A percentile compares a stretch with the other conserved stretches of the same genome.
Conservation (phyloP, 1,284 basidiomycete genomes). For the Malassezia japonica region DNA sequence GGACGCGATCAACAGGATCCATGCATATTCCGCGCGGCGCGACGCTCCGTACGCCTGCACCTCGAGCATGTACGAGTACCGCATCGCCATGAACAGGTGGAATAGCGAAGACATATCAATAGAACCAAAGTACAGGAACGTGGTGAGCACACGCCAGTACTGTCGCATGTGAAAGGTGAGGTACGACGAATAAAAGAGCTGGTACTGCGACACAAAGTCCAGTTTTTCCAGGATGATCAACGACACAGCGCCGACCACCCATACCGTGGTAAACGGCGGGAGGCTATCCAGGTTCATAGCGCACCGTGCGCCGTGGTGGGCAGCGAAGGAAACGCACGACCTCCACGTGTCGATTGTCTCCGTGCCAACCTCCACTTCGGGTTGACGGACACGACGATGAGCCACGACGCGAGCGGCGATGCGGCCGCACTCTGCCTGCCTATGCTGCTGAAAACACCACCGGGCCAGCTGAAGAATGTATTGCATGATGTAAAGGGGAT, state of each 20-base stretch:
- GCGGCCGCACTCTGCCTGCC: slow-evolving; percentile 3
- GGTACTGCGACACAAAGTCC: slow-evolving; percentile 28
- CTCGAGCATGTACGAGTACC: slow-evolving; percentile 89
- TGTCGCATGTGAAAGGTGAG: slow-evolving; percentile 49
- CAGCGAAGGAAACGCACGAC: background rate
- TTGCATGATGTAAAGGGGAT: slow-evolving; percentile 14
- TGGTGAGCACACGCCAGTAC: slow-evolving; percentile 79
- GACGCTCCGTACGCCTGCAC: slow-evolving; percentile 85
- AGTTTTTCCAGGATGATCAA: slow-evolving; percentile 34
- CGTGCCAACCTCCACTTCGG: background rate
- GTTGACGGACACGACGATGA: background rate
- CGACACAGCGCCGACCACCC: slow-evolving; percentile 26
- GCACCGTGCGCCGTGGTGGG: slow-evolving; percentile 1
- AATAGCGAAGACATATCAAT: slow-evolving; percentile 90
- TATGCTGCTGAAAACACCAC: slow-evolving; percentile 18
- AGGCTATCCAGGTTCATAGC: slow-evolving; percentile 39
- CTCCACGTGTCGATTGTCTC: background rate
- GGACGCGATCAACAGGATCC: slow-evolving; percentile 71
- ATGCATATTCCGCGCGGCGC: slow-evolving; percentile 71
- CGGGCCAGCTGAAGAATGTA: slow-evolving; percentile 18
- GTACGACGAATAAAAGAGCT: slow-evolving; percentile 37
- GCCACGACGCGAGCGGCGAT: background rate
- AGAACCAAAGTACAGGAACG: slow-evolving; percentile 90
- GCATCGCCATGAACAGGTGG: slow-evolving; percentile 96
- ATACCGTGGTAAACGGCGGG: slow-evolving; percentile 38